Evolutionary conservation across 1,284 basidiomycete genomes (phyloP), one percentile per base, ranked within the genome.

Genomic region (Irpex sp.): DNA sequence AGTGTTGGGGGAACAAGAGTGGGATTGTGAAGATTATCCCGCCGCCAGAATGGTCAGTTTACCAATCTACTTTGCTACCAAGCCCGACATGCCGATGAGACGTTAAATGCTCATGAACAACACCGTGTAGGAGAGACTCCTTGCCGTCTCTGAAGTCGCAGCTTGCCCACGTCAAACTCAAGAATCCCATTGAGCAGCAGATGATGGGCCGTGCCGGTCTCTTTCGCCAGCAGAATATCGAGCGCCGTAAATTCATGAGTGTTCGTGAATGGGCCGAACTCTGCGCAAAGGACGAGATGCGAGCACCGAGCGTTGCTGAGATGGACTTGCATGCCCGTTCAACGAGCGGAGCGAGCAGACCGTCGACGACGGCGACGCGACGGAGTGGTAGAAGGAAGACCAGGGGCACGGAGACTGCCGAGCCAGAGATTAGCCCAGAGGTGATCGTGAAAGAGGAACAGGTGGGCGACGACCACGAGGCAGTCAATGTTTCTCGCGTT

Each of bases 1-100:
- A 94, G 71, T 82, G 84, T 60, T 98, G 96, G 92, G 95, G 95
- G 0, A 82, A 82, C 73, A 81, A 82, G 60, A 94, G 92, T 66
- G 94, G 95, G 19, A 96, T 98, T 63, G 88, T 95, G 64, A 98
- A 98, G 76, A 85, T 98, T 66, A 90, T 98, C 64, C 95, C 95
- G 48, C 95, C 95, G 2, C 84, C 87, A 69, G 91, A 96, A 80
- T 97, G 96, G 95, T 91, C 64, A 71, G 87, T 79, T n/a, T 10
- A 55, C 56, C 51, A 49, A 18, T 6, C 28, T 48, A 19, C 23
- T 35, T 7, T 35, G 23, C 52, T 36, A 7, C 9, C 28, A 36
- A 14, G 28, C 23, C 8, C 12, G 12, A 54, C 14, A n/a, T 54
- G 52, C 21, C 19, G 52, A 36, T 21, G 23, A 23, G 55, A 37